These are phyloP conservation scores for Aspergillus sp. DNA, from an alignment of 2,329 filamentous ascomycete species.

Conservation along the genomic window DNA sequence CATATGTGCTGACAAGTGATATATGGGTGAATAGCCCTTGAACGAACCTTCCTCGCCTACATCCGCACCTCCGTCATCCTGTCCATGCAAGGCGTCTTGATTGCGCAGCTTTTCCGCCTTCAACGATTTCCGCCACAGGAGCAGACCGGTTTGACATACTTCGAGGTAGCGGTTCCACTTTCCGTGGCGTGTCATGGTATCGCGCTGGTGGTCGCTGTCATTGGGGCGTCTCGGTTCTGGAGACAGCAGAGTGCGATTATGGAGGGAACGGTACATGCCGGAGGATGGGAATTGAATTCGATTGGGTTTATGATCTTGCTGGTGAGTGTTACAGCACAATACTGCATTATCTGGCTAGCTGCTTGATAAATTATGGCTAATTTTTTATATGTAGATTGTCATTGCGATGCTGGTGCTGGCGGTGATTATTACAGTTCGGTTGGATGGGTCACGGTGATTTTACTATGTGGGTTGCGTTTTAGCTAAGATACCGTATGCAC, in stretches of 20 bases:
- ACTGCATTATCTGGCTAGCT: too few species aligned
- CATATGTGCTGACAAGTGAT: too few species aligned
- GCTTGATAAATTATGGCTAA: not conserved
- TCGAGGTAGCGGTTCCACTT: slow-evolving; percentile 54
- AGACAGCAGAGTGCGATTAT: slow-evolving; percentile 53
- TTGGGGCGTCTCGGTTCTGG: slow-evolving; percentile 55
- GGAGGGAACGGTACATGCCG: slow-evolving; percentile 48
- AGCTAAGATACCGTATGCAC: not conserved
- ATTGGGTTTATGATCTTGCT: slow-evolving; percentile 41
- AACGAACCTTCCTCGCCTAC: slow-evolving; percentile 67
- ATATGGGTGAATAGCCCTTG: slow-evolving; percentile 48
- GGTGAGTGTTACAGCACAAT: slow-evolving; percentile 34
- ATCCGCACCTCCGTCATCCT: slow-evolving; percentile 62
- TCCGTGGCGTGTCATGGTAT: slow-evolving; percentile 40
- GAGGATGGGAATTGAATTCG: slow-evolving; percentile 51
- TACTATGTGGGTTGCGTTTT: not conserved
- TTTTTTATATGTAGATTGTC: slow-evolving; percentile 5
- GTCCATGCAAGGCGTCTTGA: slow-evolving; percentile 56
- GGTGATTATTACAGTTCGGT: slow-evolving; percentile 6
- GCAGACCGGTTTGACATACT: slow-evolving; percentile 48
- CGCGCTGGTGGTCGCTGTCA: slow-evolving; percentile 42
- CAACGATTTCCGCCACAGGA: slow-evolving; percentile 33
- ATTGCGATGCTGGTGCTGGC: slow-evolving; percentile 11
- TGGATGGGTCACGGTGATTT: slow-evolving; percentile 1
- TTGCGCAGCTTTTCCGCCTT: slow-evolving; percentile 60